Evolutionary conservation across 306 rosid genomes (phyloP), one percentile per base, ranked within the genome.

Genomic region (Coriaria nepalensis): DNA sequence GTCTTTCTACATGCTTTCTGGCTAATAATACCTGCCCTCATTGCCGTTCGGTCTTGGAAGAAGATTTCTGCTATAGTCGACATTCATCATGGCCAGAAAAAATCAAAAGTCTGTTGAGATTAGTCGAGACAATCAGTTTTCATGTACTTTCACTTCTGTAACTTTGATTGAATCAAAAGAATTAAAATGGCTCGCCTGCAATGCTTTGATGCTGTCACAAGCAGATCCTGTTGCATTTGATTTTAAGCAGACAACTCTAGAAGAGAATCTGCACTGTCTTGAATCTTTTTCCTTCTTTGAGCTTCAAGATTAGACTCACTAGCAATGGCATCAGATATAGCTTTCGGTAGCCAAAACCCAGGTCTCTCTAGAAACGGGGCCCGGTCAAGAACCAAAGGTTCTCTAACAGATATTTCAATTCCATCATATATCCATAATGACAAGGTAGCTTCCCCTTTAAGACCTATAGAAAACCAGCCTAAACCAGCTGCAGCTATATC

Each of bases 281-380:
- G 59, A 53, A 74, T 67, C 62, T 64, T 75, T 55, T 75, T 80
- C 66, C 43, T 73, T 62, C 56, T 68, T 38, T 72, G 74, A 52
- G 75, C 94, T 59, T 80, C 86, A 48, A 72, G 80, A 68, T 62
- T 83, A 37, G 79, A 65, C 64, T 74, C 81, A 66, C 55, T 64
- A 60, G 75, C 88, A 40, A 81, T 41, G 54, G 82, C 81, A 14
- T 76, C 87, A 6, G 96, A 80, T 43, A 83, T 67, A 6, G 95
- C 80, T 62, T 81, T 81, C 4, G 96, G 88, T 39, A 83, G 74
- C 95, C 76, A 83, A 50, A 88, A 88, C 14, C 95, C 96, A 2
- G 93, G 90, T 57, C 81, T 78, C 66, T 83, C 96, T 1, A 74
- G 73, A 52, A 35, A 73, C 0, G 54, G 65, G n/a, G 96, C 95